A percentile compares a stretch with the other conserved stretches of the same genome.
These are phyloP conservation scores for Cucurbita maxima DNA, from an alignment of 306 rosid species.

Conservation along the genomic window DNA sequence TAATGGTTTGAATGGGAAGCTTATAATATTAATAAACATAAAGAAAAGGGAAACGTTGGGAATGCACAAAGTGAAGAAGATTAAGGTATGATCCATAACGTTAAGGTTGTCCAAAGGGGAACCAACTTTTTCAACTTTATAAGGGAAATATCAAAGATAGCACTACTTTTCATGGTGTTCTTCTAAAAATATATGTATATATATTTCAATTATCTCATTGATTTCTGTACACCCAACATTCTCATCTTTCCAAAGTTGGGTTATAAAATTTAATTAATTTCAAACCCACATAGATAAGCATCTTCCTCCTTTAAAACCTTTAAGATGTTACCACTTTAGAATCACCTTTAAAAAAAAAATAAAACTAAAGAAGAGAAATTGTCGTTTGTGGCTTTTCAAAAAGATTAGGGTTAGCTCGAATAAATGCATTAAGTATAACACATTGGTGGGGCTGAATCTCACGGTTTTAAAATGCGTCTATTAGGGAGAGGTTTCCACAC, in stretches of 20 bases:
- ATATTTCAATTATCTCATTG: conserved; percentile 41
- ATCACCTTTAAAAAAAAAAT: conserved; percentile 26
- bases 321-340: conserved; percentile 71
- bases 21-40: background rate
- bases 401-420: conserved; percentile 35
- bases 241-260: conserved; percentile 61
- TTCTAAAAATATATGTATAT: conserved; percentile 68
- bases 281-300: conserved; percentile 37
- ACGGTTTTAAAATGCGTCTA: no score
- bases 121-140: conserved; percentile 45
- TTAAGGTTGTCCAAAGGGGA: conserved; percentile 65
- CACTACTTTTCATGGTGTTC: conserved; percentile 78
- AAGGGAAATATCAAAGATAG: conserved; percentile 58
- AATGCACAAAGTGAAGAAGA: conserved; percentile 20
- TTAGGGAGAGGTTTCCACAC: no score
- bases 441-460: conserved; percentile 22
- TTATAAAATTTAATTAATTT: conserved; percentile 23
- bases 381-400: conserved; percentile 65
- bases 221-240: conserved; percentile 75
- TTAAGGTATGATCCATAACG: conserved; percentile 51
- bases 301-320: conserved; percentile 50
- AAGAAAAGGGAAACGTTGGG: conserved; percentile 21
- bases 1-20: conserved; percentile 1
- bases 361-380: conserved; percentile 54
- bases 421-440: conserved; percentile 28